Percentiles rank a stretch among this genome's conserved stretches.
Evolutionary conservation across 2,329 filamentous ascomycete species (phyloP).

Genomic region (Rosellinia necatrix): DNA sequence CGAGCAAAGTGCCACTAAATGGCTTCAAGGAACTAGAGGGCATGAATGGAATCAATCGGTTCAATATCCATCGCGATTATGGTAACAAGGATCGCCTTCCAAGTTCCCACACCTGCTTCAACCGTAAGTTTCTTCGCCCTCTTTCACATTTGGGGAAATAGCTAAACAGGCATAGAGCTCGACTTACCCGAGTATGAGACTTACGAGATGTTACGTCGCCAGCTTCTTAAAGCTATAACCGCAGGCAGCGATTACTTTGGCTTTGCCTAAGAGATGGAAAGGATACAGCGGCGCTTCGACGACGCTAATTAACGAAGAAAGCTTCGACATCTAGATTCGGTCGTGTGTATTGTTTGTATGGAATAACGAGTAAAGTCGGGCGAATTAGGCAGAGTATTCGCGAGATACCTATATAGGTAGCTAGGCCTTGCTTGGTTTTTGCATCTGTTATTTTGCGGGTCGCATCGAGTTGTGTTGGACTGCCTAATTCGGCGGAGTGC

Average conservation of each 20-base stretch:
- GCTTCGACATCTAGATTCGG: neutral
- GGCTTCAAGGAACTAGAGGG: slow-evolving; percentile 99
- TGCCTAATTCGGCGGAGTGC: slow-evolving; percentile 37
- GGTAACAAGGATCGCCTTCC: slow-evolving; percentile 94
- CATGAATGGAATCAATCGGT: slow-evolving; percentile 97
- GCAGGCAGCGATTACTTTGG: slow-evolving; percentile 96
- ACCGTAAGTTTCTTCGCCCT: slow-evolving; percentile 70
- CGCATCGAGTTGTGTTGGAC: slow-evolving; percentile 15
- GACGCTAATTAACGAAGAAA: neutral
- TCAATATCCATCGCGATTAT: slow-evolving; percentile 99
- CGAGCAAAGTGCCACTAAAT: slow-evolving; percentile 96
- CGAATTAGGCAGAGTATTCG: slow-evolving; percentile 14
- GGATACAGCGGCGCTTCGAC: too few species aligned
- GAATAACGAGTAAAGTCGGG: slow-evolving; percentile 17
- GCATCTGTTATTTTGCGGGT: slow-evolving; percentile 7
- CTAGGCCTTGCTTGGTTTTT: slow-evolving; percentile 1
- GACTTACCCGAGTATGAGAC: slow-evolving; percentile 98
- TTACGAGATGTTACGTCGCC: slow-evolving; percentile 86
- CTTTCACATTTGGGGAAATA: slow-evolving; percentile 13
- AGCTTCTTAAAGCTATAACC: slow-evolving; percentile 95
- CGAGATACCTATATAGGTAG: slow-evolving; percentile 13
- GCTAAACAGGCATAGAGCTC: slow-evolving; percentile 70
- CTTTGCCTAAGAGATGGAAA: slow-evolving; percentile 70
- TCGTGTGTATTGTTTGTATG: slow-evolving; percentile 25
- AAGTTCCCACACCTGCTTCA: slow-evolving; percentile 98